Evolutionary conservation across 2,329 filamentous ascomycete species (phyloP), one percentile per base, ranked within the genome.

Genomic region (Penicillium occitanis): DNA sequence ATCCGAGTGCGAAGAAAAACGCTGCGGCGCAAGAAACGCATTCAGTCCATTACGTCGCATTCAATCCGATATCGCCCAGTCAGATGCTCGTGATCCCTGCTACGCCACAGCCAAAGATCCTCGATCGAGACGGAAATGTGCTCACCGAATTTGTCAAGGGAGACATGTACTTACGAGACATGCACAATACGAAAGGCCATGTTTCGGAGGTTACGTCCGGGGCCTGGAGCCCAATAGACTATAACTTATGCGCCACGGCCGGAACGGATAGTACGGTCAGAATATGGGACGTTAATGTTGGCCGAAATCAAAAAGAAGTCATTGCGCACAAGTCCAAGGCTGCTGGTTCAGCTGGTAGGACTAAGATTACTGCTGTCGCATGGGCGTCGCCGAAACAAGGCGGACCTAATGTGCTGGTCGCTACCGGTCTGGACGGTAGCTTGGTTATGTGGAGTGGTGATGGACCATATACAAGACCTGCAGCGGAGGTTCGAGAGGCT

Each of bases 111-210:
- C 92, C 94, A 13, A 93, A 93, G 77, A 88, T 99, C 28, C 85
- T 98, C 76, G 91, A 88, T 72, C 88, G 95, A 73, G 94, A 99
- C 80, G 95, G 95, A 46, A 92, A 96, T 53, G 85, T 91, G 7
- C 73, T 96, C 59, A 90, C 90, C 0, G 93, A 97, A 74, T 98
- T 97, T 70, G 90, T 93, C 71, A 99, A 99, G 80, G 95, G 95
- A 55, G 95, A 99, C 76, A 98, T 98, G 93, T 99, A 99, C 73
- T 81, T 99, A 70, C 87, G 94, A 64, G 95, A 99, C 77, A 96
- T 98, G 90, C 88, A 97, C 79, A 93, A 98, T 76, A 99, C 95
- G 4, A 98, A 97, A 76, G 95, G 95, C 1, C 95, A 99, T 78
- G 89, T 97, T 62, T 93, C 93, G 3, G 95, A 97, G 78, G 87